A percentile compares a stretch with the other conserved stretches of the same genome.
These are phyloP conservation scores for Alternaria longipes DNA, from an alignment of 2,329 filamentous ascomycete species.

Conservation along the genomic window DNA sequence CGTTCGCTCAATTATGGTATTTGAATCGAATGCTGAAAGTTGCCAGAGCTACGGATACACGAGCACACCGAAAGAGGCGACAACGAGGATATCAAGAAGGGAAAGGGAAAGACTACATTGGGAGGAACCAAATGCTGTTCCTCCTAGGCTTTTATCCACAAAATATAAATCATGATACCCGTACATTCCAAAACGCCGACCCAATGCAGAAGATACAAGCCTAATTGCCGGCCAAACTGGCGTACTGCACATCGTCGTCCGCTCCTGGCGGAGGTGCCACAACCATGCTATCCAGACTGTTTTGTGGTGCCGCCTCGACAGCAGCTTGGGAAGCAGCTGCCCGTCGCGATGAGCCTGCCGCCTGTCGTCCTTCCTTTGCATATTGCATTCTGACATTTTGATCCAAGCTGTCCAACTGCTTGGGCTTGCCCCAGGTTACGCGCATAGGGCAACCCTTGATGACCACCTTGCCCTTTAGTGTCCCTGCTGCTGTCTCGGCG, in stretches of 20 bases:
- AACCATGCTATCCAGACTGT: conserved; percentile 55
- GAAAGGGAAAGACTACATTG: conserved; percentile 54
- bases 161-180: conserved; percentile 45
- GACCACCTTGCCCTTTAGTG: conserved; percentile 86
- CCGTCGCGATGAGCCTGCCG: conserved; percentile 37
- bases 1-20: conserved; percentile 42
- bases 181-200: conserved; percentile 38
- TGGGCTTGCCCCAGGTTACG: conserved; percentile 92
- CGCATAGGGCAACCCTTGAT: conserved; percentile 90
- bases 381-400: conserved; percentile 83
- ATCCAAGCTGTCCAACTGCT: conserved; percentile 90
- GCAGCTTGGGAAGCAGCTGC: conserved; percentile 47
- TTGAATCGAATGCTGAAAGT: conserved; percentile 21
- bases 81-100: conserved; percentile 86
- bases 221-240: conserved; percentile 82
- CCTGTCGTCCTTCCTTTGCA: conserved; percentile 74
- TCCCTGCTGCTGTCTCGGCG: conserved; percentile 84
- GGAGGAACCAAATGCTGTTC: conserved; percentile 52
- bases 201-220: conserved; percentile 27
- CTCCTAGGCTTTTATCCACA: conserved; percentile 42
- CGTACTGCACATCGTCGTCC: conserved; percentile 82
- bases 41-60: conserved; percentile 83
- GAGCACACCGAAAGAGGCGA: conserved; percentile 90
- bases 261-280: conserved; percentile 82
- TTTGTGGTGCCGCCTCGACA: conserved; percentile 54